phyloP scores from a whole-genome alignment of 495 filamentous ascomycete genomes.

The Aspergillus incahuasiensis region DNA sequence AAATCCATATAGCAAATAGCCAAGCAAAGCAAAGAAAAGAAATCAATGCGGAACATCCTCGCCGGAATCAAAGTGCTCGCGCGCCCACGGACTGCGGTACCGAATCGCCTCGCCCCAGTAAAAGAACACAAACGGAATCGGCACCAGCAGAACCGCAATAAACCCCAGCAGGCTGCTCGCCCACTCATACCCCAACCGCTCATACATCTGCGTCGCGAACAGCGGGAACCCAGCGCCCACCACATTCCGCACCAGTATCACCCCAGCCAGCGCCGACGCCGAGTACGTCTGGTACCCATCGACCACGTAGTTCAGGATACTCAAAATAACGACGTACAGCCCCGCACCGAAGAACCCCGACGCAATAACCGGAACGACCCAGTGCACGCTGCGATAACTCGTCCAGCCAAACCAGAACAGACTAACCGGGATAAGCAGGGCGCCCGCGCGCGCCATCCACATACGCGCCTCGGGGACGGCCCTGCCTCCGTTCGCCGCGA shows the following conservation, averaged over 20 bases:
- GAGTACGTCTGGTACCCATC: conserved; percentile 66
- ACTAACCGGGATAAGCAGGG: conserved; percentile 24
- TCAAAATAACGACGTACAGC: conserved; percentile 58
- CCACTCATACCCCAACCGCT: conserved; percentile 55
- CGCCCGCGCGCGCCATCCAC: conserved; percentile 21
- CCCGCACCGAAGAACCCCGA: conserved; percentile 60
- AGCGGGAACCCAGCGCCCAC: conserved; percentile 44
- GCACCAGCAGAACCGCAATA: conserved; percentile 52
- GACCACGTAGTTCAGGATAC: conserved; percentile 62
- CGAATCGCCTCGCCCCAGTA: conserved; percentile 33
- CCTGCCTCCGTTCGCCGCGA: conserved; percentile 35
- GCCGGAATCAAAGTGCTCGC: conserved; percentile 37
- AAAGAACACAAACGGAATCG: conserved; percentile 49
- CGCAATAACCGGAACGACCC: conserved; percentile 50
- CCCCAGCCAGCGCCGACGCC: conserved; percentile 52
- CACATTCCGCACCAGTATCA: conserved; percentile 38
- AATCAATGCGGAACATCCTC: conserved; percentile 31
- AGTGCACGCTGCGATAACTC: conserved; percentile 55
- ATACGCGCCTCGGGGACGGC: conserved; percentile 28
- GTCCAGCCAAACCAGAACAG: conserved; percentile 59
- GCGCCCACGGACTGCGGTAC: conserved; percentile 38
- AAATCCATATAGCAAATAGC: no score
- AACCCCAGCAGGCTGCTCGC: conserved; percentile 58
- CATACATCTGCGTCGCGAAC: conserved; percentile 53
- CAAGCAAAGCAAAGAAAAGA: no score